Base-by-base conservation (phyloP, 352 stramenopile species). In the Sclerospora graminicola region DNA sequence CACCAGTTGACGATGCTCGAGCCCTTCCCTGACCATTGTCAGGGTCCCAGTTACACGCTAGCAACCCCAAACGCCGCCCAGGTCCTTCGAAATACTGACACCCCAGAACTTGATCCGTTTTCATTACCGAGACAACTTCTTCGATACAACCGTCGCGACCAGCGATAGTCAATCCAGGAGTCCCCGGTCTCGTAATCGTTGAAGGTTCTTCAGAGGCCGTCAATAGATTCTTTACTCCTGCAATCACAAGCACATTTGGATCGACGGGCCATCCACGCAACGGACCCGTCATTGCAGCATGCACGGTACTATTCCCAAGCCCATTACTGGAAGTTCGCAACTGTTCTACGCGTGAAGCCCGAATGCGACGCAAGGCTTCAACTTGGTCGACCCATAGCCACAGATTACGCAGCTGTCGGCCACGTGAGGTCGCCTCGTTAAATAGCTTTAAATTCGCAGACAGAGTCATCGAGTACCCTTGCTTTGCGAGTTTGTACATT, bases 331-430 rank as follows among this genome's bases (percentile, higher is more conserved):
- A 43, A 23, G 47, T 43, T 18, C 51, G 59, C 6, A 51, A 62
- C 28, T 82, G 69, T 0, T 80, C 67, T 18, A 84, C 45, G 4
- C 69, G 63, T 2, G 75, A 69, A 28, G 65, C 70, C 49, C 70
- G 72, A 26, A 75, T 66, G n/a, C 74, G 69, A 14, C 78, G 73
- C 21, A 92, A 51, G 1, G 68, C 55, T 41, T 92, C 81, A 8
- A 85, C 69, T 60, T 92, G 81, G 29, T 92, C 75, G 6, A 92
- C 72, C 81, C 81, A 92, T n/a, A 73, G 38, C 81, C 81, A 92
- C 13, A 92, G 52, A 40, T 69, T 66, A 1, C 63, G 66, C 28
- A 89, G 46, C 35, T 84, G 62, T 2, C 70, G 70, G 21, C 71
- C 57, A 0, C 65, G 64, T 13, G 51, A 50, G 24, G 52, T 73